These are phyloP conservation scores for Rhodamnia argentea DNA, from an alignment of 345 rosid genomes.

Conservation along the genomic window DNA sequence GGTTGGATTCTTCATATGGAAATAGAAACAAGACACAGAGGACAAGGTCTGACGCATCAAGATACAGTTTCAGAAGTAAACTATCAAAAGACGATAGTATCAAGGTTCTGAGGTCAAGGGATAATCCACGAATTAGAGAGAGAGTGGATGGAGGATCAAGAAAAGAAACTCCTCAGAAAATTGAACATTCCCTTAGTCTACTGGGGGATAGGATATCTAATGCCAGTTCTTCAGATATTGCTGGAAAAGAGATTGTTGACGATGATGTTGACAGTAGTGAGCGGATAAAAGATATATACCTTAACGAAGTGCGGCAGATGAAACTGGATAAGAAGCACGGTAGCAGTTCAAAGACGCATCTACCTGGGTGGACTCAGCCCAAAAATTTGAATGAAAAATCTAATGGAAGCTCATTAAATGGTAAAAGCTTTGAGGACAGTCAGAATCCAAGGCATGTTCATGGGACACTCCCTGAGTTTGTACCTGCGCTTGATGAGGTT, in stretches of 20 bases:
- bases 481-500: slow-evolving; percentile 51
- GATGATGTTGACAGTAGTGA: slow-evolving; percentile 16
- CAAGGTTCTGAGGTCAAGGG: slow-evolving; percentile 13
- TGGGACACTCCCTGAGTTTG: slow-evolving; percentile 9
- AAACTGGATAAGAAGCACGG: slow-evolving; percentile 5
- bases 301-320: slow-evolving; percentile 10
- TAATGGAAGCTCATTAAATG: slow-evolving; percentile 10
- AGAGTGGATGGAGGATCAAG: slow-evolving; percentile 4
- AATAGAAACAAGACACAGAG: slow-evolving; percentile 22
- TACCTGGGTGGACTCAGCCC: slow-evolving; percentile 3
- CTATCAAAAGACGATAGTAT: slow-evolving; percentile 9
- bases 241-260: slow-evolving; percentile 30
- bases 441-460: slow-evolving; percentile 7
- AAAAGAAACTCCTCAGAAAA: slow-evolving; percentile 1
- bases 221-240: neutral
- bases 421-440: slow-evolving; percentile 10
- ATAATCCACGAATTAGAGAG: slow-evolving; percentile 17
- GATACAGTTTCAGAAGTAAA: slow-evolving; percentile 14
- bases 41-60: slow-evolving; percentile 23
- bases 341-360: slow-evolving; percentile 6
- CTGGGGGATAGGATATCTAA: neutral
- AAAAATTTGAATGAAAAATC: slow-evolving; percentile 12
- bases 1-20: slow-evolving; percentile 14
- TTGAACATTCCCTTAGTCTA: slow-evolving; percentile 4
- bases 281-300: slow-evolving; percentile 18